Percentiles rank a stretch among this genome's conserved stretches.
These are phyloP conservation scores for Mytilinidion resinicola DNA, from an alignment of 495 filamentous ascomycete genomes.

Conservation along the genomic window DNA sequence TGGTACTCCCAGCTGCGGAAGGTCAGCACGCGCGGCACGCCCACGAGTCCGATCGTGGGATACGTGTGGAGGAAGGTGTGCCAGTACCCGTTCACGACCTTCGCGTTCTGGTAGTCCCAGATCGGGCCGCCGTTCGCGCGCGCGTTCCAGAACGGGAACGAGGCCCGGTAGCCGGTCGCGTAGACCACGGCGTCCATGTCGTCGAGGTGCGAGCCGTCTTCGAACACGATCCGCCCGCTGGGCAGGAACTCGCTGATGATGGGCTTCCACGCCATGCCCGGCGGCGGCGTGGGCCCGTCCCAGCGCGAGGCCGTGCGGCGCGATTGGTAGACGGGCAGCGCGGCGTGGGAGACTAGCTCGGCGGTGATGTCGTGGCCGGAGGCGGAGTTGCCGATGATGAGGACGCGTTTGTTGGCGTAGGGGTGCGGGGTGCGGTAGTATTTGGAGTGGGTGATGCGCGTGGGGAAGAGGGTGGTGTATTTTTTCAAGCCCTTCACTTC, in stretches of 20 bases:
- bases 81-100: slow-evolving; percentile 35
- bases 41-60: slow-evolving; percentile 40
- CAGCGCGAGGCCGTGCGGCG: slow-evolving; percentile 40
- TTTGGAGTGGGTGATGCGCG: slow-evolving; percentile 43
- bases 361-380: slow-evolving; percentile 44
- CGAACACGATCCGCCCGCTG: slow-evolving; percentile 40
- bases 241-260: slow-evolving; percentile 35
- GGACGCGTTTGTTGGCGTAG: slow-evolving; percentile 35
- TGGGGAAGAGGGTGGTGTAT: slow-evolving; percentile 38
- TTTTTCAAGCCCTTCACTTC: slow-evolving; percentile 38
- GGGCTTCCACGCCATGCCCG: slow-evolving; percentile 44
- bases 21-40: slow-evolving; percentile 42
- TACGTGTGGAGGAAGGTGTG: slow-evolving; percentile 44
- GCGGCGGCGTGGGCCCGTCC: slow-evolving; percentile 40
- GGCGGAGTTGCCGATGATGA: slow-evolving; percentile 48
- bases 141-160: slow-evolving; percentile 47
- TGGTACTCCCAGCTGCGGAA: slow-evolving; percentile 50
- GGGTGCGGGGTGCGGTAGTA: slow-evolving; percentile 37
- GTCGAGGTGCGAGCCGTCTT: slow-evolving; percentile 37
- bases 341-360: slow-evolving; percentile 33
- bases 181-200: slow-evolving; percentile 46
- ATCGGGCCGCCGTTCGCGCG: slow-evolving; percentile 36
- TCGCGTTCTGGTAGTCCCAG: slow-evolving; percentile 38
- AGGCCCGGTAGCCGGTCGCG: slow-evolving; percentile 45
- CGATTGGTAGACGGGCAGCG: slow-evolving; percentile 42